These are phyloP conservation scores for Berkeleyomyces rouxiae DNA, from an alignment of 2,329 filamentous ascomycete genomes.

Conservation along the genomic window DNA sequence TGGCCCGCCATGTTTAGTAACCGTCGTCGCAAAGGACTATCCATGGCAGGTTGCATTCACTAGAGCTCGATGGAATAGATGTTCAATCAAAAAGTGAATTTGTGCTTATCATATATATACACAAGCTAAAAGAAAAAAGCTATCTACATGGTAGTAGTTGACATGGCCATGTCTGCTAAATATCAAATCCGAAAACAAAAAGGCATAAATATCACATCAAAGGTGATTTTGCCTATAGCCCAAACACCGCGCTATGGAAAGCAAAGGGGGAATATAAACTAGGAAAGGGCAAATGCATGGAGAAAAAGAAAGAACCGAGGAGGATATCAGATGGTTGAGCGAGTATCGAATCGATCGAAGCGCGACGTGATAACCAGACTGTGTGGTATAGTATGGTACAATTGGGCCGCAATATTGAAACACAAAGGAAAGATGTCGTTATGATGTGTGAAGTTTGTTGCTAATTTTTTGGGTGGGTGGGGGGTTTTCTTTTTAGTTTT, in stretches of 20 bases:
- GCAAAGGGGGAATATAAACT: constrained; percentile 6
- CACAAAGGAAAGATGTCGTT: neutral
- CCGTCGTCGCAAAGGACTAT: neutral
- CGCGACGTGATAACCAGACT: too few species aligned
- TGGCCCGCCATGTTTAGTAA: too few species aligned
- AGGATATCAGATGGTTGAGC: neutral
- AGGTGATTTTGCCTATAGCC: neutral
- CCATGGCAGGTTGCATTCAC: neutral
- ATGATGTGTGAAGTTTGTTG: neutral
- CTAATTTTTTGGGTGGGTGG: neutral
- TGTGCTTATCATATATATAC: neutral
- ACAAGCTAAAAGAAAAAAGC: neutral
- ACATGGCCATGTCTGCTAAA: neutral
- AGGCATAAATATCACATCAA: neutral
- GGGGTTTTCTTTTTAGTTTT: constrained; percentile 7
- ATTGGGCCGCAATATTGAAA: neutral
- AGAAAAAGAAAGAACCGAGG: constrained; percentile 1
- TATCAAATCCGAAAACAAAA: neutral
- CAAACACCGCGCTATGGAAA: constrained; percentile 1
- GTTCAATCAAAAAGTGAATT: neutral
- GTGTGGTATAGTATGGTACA: neutral
- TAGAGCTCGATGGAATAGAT: neutral
- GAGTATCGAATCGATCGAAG: neutral
- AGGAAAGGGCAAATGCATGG: neutral
- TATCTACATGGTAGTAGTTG: neutral